Conservation (phyloP, 2,329 filamentous ascomycete genomes). For the Pseudocercospora cruenta region DNA sequence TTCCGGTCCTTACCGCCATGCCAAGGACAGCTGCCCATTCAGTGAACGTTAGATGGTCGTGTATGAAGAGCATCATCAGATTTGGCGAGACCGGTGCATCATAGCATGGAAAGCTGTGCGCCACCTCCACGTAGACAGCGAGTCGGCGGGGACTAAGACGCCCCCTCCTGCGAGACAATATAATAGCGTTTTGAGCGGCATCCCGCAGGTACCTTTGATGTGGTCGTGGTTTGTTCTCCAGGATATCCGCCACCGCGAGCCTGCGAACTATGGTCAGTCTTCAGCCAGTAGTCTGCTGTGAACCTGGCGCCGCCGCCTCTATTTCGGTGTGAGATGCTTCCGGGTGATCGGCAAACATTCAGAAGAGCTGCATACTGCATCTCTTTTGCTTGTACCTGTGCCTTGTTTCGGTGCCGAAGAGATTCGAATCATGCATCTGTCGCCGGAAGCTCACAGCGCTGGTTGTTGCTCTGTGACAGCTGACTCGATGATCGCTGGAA, state of each 20-base stretch:
- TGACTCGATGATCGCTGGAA: background rate
- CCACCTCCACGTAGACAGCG: slow-evolving; percentile 22
- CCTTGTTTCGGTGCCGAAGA: slow-evolving; percentile 12
- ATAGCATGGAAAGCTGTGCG: slow-evolving; percentile 22
- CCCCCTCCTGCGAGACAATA: slow-evolving; percentile 26
- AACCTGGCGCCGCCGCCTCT: slow-evolving; percentile 14
- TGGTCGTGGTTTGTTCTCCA: slow-evolving; percentile 6
- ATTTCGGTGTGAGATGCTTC: slow-evolving; percentile 3
- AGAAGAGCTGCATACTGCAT: background rate
- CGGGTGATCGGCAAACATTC: slow-evolving; percentile 13
- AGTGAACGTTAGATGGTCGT: slow-evolving; percentile 1
- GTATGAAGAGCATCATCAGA: background rate
- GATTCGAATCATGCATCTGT: background rate
- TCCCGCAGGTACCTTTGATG: slow-evolving; percentile 7
- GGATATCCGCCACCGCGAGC: background rate
- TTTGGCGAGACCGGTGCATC: slow-evolving; percentile 1
- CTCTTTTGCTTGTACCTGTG: background rate
- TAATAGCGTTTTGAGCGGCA: slow-evolving; percentile 24
- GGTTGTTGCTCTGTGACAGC: slow-evolving; percentile 2
- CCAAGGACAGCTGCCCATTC: slow-evolving; percentile 10
- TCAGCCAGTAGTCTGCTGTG: background rate
- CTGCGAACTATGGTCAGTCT: slow-evolving; percentile 7
- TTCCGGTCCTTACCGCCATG: slow-evolving; percentile 20
- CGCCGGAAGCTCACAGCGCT: background rate
- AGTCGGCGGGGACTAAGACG: slow-evolving; percentile 15